phyloP scores from a whole-genome alignment of 139 green algal genomes.

The Volvox africanus region DNA sequence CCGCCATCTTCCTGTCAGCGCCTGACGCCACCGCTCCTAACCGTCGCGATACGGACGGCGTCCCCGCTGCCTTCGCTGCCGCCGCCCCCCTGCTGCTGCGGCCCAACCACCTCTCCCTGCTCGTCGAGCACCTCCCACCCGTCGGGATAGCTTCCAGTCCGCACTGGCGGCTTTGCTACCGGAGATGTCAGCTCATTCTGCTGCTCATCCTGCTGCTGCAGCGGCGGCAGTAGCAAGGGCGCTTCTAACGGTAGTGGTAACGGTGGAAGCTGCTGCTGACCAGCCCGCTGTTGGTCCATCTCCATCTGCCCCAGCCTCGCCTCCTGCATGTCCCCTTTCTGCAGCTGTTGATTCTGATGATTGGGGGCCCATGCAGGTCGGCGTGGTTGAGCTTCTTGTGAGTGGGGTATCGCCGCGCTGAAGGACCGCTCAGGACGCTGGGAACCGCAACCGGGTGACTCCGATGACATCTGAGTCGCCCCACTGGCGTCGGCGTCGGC shows the following conservation, averaged over 20 bases:
- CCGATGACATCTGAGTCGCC: too few relatives aligned
- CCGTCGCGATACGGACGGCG: not conserved
- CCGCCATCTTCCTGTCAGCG: not conserved
- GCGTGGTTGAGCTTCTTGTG: too few relatives aligned
- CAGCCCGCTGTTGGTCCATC: not conserved
- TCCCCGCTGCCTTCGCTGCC: not conserved
- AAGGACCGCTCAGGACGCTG: too few relatives aligned
- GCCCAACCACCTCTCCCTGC: not conserved
- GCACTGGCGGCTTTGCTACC: not conserved
- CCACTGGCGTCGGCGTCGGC: too few relatives aligned
- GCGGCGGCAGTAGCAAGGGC: not conserved
- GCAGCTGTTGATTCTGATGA: too few relatives aligned
- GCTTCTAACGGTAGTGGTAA: not conserved
- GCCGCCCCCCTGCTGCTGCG: not conserved
- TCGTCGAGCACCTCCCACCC: slow-evolving; percentile 26
- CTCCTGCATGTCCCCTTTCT: too few relatives aligned
- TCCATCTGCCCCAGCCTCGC: too few relatives aligned
- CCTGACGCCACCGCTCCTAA: not conserved
- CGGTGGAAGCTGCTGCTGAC: not conserved
- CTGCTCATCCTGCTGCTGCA: not conserved
- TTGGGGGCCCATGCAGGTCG: too few relatives aligned
- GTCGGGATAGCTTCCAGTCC: not conserved
- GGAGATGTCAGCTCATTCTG: not conserved
- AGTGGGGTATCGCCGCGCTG: too few relatives aligned
- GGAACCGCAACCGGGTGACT: too few relatives aligned